Evolutionary conservation across 2,329 filamentous ascomycete genomes (phyloP).

Genomic region (Magnaporthiopsis poae): DNA sequence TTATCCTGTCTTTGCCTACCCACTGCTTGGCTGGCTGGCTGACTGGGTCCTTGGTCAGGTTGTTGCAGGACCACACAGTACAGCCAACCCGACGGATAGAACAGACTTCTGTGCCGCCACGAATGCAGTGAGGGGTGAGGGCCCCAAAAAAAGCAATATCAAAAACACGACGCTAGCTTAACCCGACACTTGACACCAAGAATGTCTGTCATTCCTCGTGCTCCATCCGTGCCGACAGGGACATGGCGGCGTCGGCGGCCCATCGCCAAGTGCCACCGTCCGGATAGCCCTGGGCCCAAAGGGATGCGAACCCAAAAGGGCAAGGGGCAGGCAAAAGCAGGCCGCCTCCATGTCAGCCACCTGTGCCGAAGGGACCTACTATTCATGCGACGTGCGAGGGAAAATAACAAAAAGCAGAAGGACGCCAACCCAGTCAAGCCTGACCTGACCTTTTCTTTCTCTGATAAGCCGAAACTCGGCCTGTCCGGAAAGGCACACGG

Average conservation of each 20-base stretch:
- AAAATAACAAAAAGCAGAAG: not conserved
- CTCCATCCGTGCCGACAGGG: not conserved
- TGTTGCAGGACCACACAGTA: not conserved
- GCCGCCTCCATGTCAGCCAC: not conserved
- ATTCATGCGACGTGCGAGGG: too few species aligned
- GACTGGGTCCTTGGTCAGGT: not conserved
- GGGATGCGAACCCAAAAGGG: not conserved
- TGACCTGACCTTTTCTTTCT: not conserved
- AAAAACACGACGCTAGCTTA: not conserved
- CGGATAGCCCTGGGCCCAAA: not conserved
- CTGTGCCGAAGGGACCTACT: too few species aligned
- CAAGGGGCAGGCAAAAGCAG: not conserved
- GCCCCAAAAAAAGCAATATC: not conserved
- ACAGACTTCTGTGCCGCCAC: not conserved
- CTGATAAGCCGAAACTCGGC: not conserved
- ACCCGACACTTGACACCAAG: not conserved
- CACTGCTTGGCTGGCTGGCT: not conserved
- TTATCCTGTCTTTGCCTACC: not conserved
- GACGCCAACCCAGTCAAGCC: too few species aligned
- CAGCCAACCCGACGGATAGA: not conserved
- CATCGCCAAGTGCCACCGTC: not conserved
- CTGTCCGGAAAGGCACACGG: not conserved
- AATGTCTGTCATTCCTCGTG: not conserved
- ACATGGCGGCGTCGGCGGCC: not conserved
- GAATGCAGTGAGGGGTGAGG: not conserved